Evolutionary conservation across 192 early-diverging fungal genomes (phyloP).

Genomic region (Linderina pennispora): DNA sequence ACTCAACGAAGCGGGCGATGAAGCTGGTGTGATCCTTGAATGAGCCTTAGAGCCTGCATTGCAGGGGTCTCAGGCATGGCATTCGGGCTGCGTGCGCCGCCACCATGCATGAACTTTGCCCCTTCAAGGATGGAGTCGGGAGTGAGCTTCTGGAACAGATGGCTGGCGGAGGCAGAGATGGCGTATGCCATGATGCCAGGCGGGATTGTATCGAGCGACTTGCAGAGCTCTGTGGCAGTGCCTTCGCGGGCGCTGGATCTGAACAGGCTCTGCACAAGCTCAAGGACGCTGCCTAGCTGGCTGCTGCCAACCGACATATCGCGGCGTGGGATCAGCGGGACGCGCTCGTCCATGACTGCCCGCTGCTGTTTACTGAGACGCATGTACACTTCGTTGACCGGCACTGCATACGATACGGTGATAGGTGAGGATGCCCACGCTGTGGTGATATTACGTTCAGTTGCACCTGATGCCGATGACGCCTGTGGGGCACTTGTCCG

Average conservation of each 20-base stretch:
- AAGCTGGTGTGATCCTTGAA: constrained; percentile 46
- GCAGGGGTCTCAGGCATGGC: too few species aligned
- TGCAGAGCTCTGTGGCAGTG: constrained; percentile 19
- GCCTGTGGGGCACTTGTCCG: too few species aligned
- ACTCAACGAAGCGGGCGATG: constrained; percentile 33
- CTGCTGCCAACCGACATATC: constrained; percentile 13
- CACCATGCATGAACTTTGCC: too few species aligned
- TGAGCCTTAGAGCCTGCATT: too few species aligned
- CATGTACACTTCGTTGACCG: constrained; percentile 29
- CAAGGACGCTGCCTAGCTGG: constrained; percentile 15
- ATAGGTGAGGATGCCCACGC: too few species aligned
- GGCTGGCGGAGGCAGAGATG: constrained; percentile 37
- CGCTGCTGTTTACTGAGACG: constrained; percentile 24
- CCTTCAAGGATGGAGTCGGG: constrained; percentile 13
- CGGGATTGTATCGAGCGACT: constrained; percentile 28
- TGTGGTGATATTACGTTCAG: too few species aligned
- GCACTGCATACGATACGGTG: not conserved
- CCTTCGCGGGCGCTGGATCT: constrained; percentile 19
- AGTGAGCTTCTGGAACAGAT: constrained; percentile 34
- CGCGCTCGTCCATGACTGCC: constrained; percentile 29
- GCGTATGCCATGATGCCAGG: constrained; percentile 40
- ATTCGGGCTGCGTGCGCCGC: too few species aligned
- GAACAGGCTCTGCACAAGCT: constrained; percentile 32
- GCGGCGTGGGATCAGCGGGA: constrained; percentile 26
- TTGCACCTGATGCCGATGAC: too few species aligned